Base-by-base conservation (phyloP, 2,329 filamentous ascomycete species). In the Chrysoporthe austroafricana region DNA sequence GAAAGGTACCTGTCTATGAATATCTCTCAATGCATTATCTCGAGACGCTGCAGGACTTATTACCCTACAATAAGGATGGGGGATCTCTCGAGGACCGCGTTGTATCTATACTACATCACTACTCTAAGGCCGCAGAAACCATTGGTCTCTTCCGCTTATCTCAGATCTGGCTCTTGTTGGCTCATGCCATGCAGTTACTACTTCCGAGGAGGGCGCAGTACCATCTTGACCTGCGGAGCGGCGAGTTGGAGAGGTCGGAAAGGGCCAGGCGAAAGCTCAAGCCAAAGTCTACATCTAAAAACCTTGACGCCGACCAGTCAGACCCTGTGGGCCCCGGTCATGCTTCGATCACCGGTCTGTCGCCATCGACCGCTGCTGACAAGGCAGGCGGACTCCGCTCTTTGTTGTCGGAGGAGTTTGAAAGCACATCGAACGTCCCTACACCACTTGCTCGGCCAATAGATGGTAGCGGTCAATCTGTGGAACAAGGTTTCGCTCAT, bases 121-220 rank as follows among this genome's bases (percentile, higher is more conserved):
- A 85, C 72, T 87, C 87, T 2, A 79, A 77, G 34, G 83, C 85
- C n/a, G 86, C 88, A 1, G 86, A 90, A 71, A 79, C 77, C 3
- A 83, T 85, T 26, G 83, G 82, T 43, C 80, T 86, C 60, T 90
- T 86, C 73, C 83, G 88, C 1, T 79, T 90, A 0, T 86, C 88
- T 5, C 88, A 90, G 73, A 88, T 87, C 1, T 90, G 88, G 88
- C 84, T 87, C 42, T 81, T 90, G 14, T 73, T 90, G 26, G 83
- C 84, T 0, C 89, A 86, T 72, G 84, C 84, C 11, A 83, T 88
- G 71, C 77, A 80, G 26, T 75, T 88, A 14, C 78, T 90, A 0
- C 79, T 90, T 1, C 79, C 78, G 18, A 81, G 83, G 42, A 81
- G 88, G 39, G 86, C 85, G 1, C 82, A 86, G 56, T 87, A 86